A percentile compares a stretch with the other conserved stretches of the same genome.
These are phyloP conservation scores for Trametes meyenii DNA, from an alignment of 768 basidiomycete species.

Conservation along the genomic window DNA sequence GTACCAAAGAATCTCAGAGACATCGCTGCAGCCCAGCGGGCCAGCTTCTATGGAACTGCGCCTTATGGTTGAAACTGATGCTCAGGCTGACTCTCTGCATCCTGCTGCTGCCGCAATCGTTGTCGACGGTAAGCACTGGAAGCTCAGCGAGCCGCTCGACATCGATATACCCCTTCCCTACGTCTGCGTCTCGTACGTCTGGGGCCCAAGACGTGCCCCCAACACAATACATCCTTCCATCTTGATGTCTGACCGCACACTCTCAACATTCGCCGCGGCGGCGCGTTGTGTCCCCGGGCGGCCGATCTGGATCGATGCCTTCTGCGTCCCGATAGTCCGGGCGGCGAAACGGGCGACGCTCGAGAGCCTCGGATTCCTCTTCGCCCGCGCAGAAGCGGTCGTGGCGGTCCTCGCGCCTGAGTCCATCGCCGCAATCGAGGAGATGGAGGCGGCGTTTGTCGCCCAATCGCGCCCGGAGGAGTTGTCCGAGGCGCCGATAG, in stretches of 20 bases:
- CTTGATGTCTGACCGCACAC: slow-evolving; percentile 26
- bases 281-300: slow-evolving; percentile 11
- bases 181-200: slow-evolving; percentile 30
- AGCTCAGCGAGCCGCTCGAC: slow-evolving; percentile 21
- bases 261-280: slow-evolving; percentile 13
- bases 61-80: slow-evolving; percentile 13
- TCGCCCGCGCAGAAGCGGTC: slow-evolving; percentile 17
- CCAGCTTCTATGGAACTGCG: slow-evolving; percentile 24
- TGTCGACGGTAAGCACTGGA: slow-evolving; percentile 18
- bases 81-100: neutral
- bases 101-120: neutral
- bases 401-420: slow-evolving; percentile 20
- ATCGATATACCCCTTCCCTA: slow-evolving; percentile 13
- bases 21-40: slow-evolving; percentile 1
- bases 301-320: slow-evolving; percentile 24
- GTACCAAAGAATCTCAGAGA: too few species aligned
- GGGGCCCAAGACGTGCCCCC: slow-evolving; percentile 15
- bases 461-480: neutral
- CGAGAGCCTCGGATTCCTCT: slow-evolving; percentile 26
- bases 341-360: slow-evolving; percentile 19
- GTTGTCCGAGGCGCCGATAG: slow-evolving; percentile 11
- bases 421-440: slow-evolving; percentile 20
- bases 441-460: slow-evolving; percentile 15
- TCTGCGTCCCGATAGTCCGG: slow-evolving; percentile 24
- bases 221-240: slow-evolving; percentile 21